Evolutionary conservation across 2,329 filamentous ascomycete species (phyloP), one percentile per base, ranked within the genome.

Genomic region (Colletotrichum limetticola): DNA sequence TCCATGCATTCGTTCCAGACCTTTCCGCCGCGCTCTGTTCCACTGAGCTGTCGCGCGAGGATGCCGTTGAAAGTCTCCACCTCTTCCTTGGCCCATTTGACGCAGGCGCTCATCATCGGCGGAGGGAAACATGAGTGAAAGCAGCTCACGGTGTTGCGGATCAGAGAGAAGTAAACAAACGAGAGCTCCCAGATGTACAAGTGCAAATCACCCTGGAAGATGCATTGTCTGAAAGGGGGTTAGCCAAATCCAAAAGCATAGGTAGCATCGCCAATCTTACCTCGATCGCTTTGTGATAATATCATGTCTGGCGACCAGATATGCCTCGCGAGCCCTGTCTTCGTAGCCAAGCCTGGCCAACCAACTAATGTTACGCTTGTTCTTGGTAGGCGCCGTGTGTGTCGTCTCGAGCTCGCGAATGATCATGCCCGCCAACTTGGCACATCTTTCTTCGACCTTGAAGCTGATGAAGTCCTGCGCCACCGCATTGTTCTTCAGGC

Each of bases 71-170:
- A 98, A 2, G 91, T 91, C 77, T 98, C 95, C 1, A 98, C 91
- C 80, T 97, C 92, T 77, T 97, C 93, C 83, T 98, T 98, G n/a
- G 95, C 95, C 97, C 97, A 99, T 80, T 96, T 97, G 78, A 99
- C 96, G 78, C 95, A 97, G 0, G 95, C 95, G 78, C 95, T 97
- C 89, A 97, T 97, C 86, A 97, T 94, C 16, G 91, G 87, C 30
- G 94, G 89, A 12, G 95, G 92, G 80, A 98, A 98, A 81, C 95
- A 97, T 66, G 87, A 86, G 79, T 97, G 95, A 83, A 97, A 98
- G 79, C 94, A 95, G 78, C 90, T 90, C 73, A 98, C 93, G 0
- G 97, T 98, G 83, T 98, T 98, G 77, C 94, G 92, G 80, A 99
- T 96, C 76, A 98, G 89, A 66, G 92, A 95, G 83, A 99, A 99